These are phyloP conservation scores for Nitzschia palea DNA, from an alignment of 108 stramenopile species.

Conservation along the genomic window DNA sequence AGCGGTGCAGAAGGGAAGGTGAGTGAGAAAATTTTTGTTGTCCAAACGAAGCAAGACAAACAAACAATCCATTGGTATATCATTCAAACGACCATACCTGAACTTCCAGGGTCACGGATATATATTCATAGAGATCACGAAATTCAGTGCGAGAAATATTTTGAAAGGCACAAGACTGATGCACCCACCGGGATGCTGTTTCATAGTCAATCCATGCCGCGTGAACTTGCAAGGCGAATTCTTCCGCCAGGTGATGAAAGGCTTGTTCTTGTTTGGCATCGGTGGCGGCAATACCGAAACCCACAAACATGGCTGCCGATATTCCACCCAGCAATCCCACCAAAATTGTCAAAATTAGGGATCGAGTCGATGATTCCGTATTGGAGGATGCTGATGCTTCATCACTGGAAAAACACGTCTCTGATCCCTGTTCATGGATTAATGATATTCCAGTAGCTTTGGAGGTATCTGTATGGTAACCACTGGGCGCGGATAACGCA, in stretches of 20 bases:
- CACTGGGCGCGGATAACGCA: too few species aligned
- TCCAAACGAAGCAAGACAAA: background rate
- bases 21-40: background rate
- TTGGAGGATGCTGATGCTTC: background rate
- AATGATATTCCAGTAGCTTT: too few species aligned
- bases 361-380: background rate
- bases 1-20: background rate
- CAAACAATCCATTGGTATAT: background rate
- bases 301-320: conserved; percentile 5
- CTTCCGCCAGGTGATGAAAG: conserved; percentile 10
- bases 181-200: conserved; percentile 21
- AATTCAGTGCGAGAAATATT: conserved; percentile 12
- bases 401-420: background rate
- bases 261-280: background rate
- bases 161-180: conserved; percentile 10
- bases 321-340: background rate
- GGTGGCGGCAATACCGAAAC: conserved; percentile 11
- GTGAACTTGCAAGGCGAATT: conserved; percentile 10
- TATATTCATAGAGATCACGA: conserved; percentile 20
- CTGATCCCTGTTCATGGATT: conserved; percentile 5
- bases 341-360: background rate
- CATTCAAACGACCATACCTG: conserved; percentile 7
- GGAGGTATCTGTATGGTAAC: too few species aligned
- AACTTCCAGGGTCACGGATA: background rate
- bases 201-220: conserved; percentile 7